These are phyloP conservation scores for Emydomyces testavorans DNA, from an alignment of 2,329 filamentous ascomycete species.

Conservation along the genomic window DNA sequence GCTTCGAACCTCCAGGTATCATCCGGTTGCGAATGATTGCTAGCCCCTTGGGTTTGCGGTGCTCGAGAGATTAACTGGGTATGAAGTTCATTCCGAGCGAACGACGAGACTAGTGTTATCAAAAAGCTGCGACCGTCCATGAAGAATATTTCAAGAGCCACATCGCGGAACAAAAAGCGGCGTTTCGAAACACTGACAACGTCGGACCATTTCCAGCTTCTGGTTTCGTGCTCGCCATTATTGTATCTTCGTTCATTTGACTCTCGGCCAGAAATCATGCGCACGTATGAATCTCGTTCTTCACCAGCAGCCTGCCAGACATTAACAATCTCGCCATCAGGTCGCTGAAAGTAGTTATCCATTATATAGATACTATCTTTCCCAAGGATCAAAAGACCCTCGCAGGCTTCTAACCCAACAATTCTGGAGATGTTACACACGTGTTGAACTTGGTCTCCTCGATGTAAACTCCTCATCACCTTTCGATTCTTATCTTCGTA, in stretches of 20 bases:
- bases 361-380: slow-evolving; percentile 88
- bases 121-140: slow-evolving; percentile 93
- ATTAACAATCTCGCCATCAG: slow-evolving; percentile 92
- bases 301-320: slow-evolving; percentile 87
- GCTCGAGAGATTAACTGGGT: slow-evolving; percentile 64
- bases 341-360: slow-evolving; percentile 90
- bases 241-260: slow-evolving; percentile 45
- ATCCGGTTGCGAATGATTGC: slow-evolving; percentile 62
- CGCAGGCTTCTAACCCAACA: slow-evolving; percentile 81
- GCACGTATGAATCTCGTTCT: slow-evolving; percentile 88
- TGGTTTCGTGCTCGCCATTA: slow-evolving; percentile 61
- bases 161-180: slow-evolving; percentile 87
- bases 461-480: slow-evolving; percentile 85
- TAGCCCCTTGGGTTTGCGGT: slow-evolving; percentile 62
- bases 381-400: slow-evolving; percentile 84
- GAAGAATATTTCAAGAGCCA: slow-evolving; percentile 95
- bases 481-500: slow-evolving; percentile 98
- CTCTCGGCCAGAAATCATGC: slow-evolving; percentile 77
- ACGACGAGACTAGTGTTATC: slow-evolving; percentile 66
- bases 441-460: slow-evolving; percentile 81
- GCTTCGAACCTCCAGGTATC: slow-evolving; percentile 88
- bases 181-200: slow-evolving; percentile 93
- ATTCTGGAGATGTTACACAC: slow-evolving; percentile 94
- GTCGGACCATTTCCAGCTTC: slow-evolving; percentile 89
- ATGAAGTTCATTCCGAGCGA: slow-evolving; percentile 67